Evolutionary conservation across 352 stramenopile genomes (phyloP).

Genomic region (Globisporangium takayamanum): DNA sequence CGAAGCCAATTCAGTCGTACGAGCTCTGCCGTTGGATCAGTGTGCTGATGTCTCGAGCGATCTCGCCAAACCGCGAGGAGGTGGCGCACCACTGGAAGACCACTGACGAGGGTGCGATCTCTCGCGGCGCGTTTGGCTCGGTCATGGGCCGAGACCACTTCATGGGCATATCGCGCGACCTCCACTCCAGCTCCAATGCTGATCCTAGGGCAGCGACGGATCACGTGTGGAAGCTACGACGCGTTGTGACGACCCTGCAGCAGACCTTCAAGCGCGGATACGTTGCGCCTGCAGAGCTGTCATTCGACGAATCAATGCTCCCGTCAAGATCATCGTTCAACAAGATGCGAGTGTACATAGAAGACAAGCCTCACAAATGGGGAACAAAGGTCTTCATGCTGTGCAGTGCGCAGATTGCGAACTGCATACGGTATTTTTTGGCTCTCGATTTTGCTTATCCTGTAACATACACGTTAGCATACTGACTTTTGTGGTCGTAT

Average conservation of each 20-base stretch:
- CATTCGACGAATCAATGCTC: neutral
- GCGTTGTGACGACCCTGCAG: neutral
- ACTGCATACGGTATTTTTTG: constrained; percentile 20
- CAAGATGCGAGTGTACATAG: neutral
- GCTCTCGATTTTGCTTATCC: neutral
- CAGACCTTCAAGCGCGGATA: neutral
- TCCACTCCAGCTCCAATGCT: neutral
- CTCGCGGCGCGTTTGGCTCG: neutral
- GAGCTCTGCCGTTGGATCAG: neutral
- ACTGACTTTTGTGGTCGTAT: neutral
- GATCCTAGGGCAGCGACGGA: neutral
- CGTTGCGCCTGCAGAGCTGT: neutral
- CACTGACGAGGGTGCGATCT: constrained; percentile 5
- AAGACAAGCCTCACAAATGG: constrained; percentile 15
- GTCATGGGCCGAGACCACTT: neutral
- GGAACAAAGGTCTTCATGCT: constrained; percentile 15
- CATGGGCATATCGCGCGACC: neutral
- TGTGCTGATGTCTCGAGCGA: neutral
- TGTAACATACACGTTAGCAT: constrained; percentile 10
- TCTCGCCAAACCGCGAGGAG: constrained; percentile 13
- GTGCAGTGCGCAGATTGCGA: constrained; percentile 12
- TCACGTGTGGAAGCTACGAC: neutral
- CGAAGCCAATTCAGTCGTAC: neutral
- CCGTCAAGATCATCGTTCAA: neutral
- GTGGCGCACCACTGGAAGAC: constrained; percentile 14